Evolutionary conservation across 2,329 filamentous ascomycete genomes (phyloP), one percentile per base, ranked within the genome.

Genomic region (Plectosphaerella sp.): DNA sequence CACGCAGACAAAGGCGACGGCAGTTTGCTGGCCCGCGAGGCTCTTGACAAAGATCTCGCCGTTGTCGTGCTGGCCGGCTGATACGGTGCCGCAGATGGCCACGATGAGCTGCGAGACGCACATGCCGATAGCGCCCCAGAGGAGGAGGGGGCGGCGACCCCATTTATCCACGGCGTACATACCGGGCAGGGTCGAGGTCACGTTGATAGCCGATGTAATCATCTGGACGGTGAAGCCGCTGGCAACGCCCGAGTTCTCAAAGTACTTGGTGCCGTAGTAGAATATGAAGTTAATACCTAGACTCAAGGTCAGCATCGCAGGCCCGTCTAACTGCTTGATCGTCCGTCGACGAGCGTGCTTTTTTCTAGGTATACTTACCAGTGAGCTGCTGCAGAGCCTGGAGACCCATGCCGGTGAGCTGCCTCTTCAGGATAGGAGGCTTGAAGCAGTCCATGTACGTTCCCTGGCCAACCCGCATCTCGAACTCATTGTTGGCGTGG

Each of bases 71-170:
- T 84, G 81, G 36, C 74, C 72, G 0, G 79, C 79, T 2, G 80
- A 79, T 18, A 76, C 63, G 0, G 80, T 83, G 43, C 83, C 83
- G 1, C 77, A 66, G 53, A 84, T 69, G 48, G 81, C 83, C 3
- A 86, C 82, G 35, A 86, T 71, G 55, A 84, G 76, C 62, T 86
- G 80, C 14, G 73, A 79, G 45, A 79, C 55, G 50, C 71, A 77
- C 88, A 91, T 91, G 55, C 84, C 83, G 45, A 86, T 64, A 42
- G 83, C 84, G 47, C 85, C 85, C 68, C 81, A 79, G 52, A 88
- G 70, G 3, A 88, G 76, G 15, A 88, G 69, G 2, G 78, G 77
- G 24, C 86, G 82, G 37, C 86, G 83, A 35, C 86, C 85, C 62
- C 81, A 78, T 54, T 78, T 82, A 59, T 89, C 86, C 51, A 88